These are phyloP conservation scores for Microcyclospora tardicrescens DNA, from an alignment of 2,329 filamentous ascomycete genomes.

Conservation along the genomic window DNA sequence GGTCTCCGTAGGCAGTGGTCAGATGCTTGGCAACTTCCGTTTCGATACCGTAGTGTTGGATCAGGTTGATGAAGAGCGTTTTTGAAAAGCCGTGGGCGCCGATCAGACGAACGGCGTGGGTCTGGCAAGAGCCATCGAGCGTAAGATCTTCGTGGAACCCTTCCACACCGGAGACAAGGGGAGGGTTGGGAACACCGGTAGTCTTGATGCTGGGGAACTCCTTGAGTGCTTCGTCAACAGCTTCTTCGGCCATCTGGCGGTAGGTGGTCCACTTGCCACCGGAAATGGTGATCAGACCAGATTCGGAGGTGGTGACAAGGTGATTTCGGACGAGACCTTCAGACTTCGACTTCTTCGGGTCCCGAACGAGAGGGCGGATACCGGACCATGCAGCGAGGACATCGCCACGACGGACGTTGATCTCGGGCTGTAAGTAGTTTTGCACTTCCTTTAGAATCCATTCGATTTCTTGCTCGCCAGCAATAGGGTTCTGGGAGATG, in stretches of 20 bases:
- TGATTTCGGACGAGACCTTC: conserved; percentile 82
- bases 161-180: conserved; percentile 55
- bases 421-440: conserved; percentile 69
- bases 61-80: conserved; percentile 86
- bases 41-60: conserved; percentile 85
- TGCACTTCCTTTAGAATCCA: conserved; percentile 80
- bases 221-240: conserved; percentile 65
- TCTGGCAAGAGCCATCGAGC: conserved; percentile 66
- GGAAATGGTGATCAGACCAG: conserved; percentile 70
- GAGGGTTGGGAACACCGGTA: conserved; percentile 42
- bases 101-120: conserved; percentile 66
- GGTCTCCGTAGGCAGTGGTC: conserved; percentile 76
- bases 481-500: conserved; percentile 60
- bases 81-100: conserved; percentile 81
- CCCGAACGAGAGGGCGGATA: conserved; percentile 73
- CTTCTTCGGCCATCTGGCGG: conserved; percentile 84
- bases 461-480: conserved; percentile 71
- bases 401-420: conserved; percentile 71
- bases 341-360: conserved; percentile 74
- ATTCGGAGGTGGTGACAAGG: conserved; percentile 64
- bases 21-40: conserved; percentile 87
- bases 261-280: conserved; percentile 92
- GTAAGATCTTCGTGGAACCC: conserved; percentile 56
- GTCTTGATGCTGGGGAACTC: conserved; percentile 49
- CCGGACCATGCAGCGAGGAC: conserved; percentile 86